Base-by-base conservation (phyloP, 1,284 basidiomycete species). In the Tremellales sp. region DNA sequence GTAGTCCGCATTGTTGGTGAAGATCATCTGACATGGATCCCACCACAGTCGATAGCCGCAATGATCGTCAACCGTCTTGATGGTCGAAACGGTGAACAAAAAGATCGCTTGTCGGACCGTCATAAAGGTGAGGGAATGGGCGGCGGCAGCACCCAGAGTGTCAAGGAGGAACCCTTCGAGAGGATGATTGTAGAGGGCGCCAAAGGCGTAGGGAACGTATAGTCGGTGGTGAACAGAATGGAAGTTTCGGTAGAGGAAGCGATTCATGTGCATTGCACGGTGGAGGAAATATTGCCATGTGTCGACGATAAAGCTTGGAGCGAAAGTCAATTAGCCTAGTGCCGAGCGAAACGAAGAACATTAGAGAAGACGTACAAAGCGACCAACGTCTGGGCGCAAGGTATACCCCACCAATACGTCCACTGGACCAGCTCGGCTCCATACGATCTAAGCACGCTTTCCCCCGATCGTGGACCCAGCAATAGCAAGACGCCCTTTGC, bases 251-350 rank as follows among this genome's bases (percentile, higher is more conserved):
- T 97, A 99, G 28, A 98, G 78, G 69, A 81, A 94, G 50, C 85
- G 87, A 76, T 89, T 92, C 62, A 81, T 76, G 76, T 98, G 94
- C 83, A 97, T 90, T 33, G 77, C 74, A 39, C 95, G 88, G 70
- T 99, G 94, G 32, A 91, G 78, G 74, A 90, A 90, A 74, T 98
- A 99, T 74, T 99, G 92, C 92, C 92, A 97, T 27, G 93, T 92
- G 74, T 99, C 94, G 65, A 98, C 86, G 53, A 94, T 71, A 70
- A 95, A 87, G 76, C 92, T 97, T 56, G 1, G n/a, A n/a, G 16
- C 2, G n/a, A 21, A 14, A 28, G 48, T 56, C 9, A 60, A 54
- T 47, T 31, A 4, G 16, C n/a, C 19, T 2, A 21, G 12, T 32
- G n/a, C n/a, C n/a, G n/a, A n/a, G 14, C 22, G n/a, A 14, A 12